Conservation (phyloP, 768 basidiomycete genomes). For the Panaeolus cyanescens region DNA sequence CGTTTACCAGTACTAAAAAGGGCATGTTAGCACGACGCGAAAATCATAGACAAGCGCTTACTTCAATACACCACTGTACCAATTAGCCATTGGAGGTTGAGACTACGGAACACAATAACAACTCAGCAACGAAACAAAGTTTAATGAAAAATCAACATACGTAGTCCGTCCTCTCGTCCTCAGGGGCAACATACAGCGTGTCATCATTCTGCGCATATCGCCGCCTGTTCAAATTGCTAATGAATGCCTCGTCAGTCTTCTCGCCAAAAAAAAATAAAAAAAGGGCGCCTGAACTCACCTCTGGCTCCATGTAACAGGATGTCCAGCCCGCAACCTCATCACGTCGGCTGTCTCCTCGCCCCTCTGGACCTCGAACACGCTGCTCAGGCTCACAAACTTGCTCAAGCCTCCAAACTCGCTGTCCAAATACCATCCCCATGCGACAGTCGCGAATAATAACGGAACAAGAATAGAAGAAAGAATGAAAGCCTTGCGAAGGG, state of each 20-base stretch:
- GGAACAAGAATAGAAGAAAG: slow-evolving; percentile 67
- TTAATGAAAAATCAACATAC: slow-evolving; percentile 36
- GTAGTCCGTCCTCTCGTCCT: slow-evolving; percentile 91
- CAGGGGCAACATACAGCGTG: slow-evolving; percentile 92
- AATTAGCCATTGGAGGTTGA: slow-evolving; percentile 96
- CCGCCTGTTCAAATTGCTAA: slow-evolving; percentile 83
- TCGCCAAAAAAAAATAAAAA: neutral
- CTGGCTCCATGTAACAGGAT: slow-evolving; percentile 88
- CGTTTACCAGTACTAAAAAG: slow-evolving; percentile 81
- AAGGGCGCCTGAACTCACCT: slow-evolving; percentile 65
- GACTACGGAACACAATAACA: slow-evolving; percentile 49
- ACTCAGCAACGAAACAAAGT: slow-evolving; percentile 3
- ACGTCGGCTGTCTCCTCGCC: slow-evolving; percentile 87
- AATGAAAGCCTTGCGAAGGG: slow-evolving; percentile 49
- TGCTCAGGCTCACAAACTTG: slow-evolving; percentile 82
- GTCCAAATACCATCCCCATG: slow-evolving; percentile 83
- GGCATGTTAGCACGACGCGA: slow-evolving; percentile 6
- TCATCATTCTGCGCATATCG: slow-evolving; percentile 95
- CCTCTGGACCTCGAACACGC: slow-evolving; percentile 85
- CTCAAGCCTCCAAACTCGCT: slow-evolving; percentile 71
- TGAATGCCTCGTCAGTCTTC: neutral
- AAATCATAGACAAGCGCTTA: slow-evolving; percentile 26
- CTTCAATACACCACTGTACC: slow-evolving; percentile 94
- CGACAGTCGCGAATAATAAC: slow-evolving; percentile 69
- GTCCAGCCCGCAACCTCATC: slow-evolving; percentile 70